These are phyloP conservation scores for Kernera saxatilis DNA, from an alignment of 345 rosid species.

Conservation along the genomic window DNA sequence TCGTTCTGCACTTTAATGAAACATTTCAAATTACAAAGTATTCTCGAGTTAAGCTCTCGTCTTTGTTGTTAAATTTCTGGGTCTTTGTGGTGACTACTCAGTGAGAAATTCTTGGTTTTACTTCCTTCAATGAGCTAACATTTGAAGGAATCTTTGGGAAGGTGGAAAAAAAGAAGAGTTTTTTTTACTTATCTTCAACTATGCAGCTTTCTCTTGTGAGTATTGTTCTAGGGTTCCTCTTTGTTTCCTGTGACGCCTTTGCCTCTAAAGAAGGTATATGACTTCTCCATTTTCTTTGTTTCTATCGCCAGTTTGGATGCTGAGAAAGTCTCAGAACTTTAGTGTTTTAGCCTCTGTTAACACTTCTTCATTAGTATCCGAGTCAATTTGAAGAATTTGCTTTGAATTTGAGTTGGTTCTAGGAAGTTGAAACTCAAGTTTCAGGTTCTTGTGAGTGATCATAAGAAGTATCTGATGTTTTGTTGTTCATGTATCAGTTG, in stretches of 20 bases:
- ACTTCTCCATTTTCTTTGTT: conserved; percentile 6
- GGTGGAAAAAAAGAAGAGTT: not conserved
- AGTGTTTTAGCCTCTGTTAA: not conserved
- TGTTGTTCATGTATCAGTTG: conserved; percentile 35
- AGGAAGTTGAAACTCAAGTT: not conserved
- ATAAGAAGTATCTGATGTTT: not conserved
- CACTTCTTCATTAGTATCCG: not conserved
- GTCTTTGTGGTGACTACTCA: conserved; percentile 8
- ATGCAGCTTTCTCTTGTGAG: conserved; percentile 33
- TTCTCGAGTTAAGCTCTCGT: not conserved
- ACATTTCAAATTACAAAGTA: not conserved
- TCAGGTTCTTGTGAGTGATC: not conserved
- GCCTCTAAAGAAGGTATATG: conserved; percentile 59
- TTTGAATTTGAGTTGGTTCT: not conserved
- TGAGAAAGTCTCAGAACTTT: conserved; percentile 9
- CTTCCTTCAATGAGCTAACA: not conserved
- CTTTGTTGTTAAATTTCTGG: not conserved
- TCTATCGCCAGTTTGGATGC: not conserved
- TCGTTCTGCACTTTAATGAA: not conserved
- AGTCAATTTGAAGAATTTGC: not conserved
- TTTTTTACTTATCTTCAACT: not conserved
- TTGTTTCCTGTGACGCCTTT: conserved; percentile 46
- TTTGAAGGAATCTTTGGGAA: not conserved
- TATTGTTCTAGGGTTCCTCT: conserved; percentile 35
- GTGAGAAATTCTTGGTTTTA: conserved; percentile 2